Percentiles rank a stretch among this genome's conserved stretches.
phyloP scores from a whole-genome alignment of 176 grass and related monocot genomes.

The Oryza officinalis region DNA sequence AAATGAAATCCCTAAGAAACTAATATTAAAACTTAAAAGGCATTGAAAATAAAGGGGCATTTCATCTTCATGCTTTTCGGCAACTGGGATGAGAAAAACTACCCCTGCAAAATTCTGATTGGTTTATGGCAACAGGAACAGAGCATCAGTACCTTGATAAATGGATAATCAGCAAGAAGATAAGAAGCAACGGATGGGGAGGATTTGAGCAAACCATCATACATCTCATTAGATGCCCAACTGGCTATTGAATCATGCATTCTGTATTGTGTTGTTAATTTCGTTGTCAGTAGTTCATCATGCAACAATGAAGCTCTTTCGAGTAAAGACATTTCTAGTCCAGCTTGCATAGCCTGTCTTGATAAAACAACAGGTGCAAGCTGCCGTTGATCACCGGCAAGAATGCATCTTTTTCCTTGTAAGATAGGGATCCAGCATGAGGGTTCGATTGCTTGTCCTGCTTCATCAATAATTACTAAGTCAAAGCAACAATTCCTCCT shows the following conservation, averaged over 20 bases:
- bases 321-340: constrained; percentile 76
- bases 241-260: constrained; percentile 90
- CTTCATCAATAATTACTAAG: constrained; percentile 91
- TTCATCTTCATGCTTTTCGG: too few species aligned
- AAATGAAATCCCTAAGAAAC: neutral
- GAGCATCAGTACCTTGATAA: constrained; percentile 56
- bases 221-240: constrained; percentile 95
- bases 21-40: too few species aligned
- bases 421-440: constrained; percentile 92
- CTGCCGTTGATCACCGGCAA: constrained; percentile 78
- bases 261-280: constrained; percentile 72
- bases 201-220: constrained; percentile 64
- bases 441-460: constrained; percentile 86
- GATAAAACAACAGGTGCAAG: constrained; percentile 83
- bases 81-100: constrained; percentile 12
- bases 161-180: constrained; percentile 81
- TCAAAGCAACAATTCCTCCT: constrained; percentile 69
- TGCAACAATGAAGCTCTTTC: constrained; percentile 80
- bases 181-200: constrained; percentile 59
- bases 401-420: constrained; percentile 80
- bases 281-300: constrained; percentile 60
- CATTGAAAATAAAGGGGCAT: neutral
- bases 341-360: constrained; percentile 82
- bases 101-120: neutral
- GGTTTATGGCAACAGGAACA: constrained; percentile 25